phyloP scores from a whole-genome alignment of 345 rosid species.

The Lepidium didymum region DNA sequence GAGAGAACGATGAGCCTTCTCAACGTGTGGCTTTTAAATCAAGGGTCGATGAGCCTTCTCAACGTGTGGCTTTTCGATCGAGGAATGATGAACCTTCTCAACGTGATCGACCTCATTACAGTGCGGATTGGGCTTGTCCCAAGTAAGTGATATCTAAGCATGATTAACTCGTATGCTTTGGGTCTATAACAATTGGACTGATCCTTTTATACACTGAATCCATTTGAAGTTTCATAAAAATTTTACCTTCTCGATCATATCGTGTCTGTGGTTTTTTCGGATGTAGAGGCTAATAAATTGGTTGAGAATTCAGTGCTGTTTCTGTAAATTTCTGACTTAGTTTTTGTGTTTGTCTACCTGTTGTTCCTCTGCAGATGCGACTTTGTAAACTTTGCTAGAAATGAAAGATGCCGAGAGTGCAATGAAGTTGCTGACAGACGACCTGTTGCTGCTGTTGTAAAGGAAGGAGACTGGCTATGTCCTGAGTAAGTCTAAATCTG shows the following conservation, averaged over 20 bases:
- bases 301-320: not conserved
- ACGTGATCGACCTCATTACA: slow-evolving; percentile 23
- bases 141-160: slow-evolving; percentile 47
- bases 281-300: not conserved
- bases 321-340: not conserved
- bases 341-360: not conserved
- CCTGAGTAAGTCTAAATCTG: slow-evolving; percentile 40
- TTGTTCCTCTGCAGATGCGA: slow-evolving; percentile 45
- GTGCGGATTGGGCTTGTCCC: slow-evolving; percentile 74
- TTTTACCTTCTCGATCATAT: not conserved
- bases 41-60: not conserved
- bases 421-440: slow-evolving; percentile 45
- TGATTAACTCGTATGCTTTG: not conserved
- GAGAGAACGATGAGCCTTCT: not conserved
- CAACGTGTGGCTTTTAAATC: not conserved
- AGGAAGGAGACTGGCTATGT: slow-evolving; percentile 84
- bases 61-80: not conserved
- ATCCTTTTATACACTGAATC: not conserved
- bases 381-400: slow-evolving; percentile 65
- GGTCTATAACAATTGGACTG: not conserved
- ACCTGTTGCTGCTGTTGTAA: slow-evolving; percentile 35
- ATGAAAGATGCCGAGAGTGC: slow-evolving; percentile 56
- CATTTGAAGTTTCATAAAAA: not conserved
- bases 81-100: slow-evolving; percentile 21
- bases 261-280: too few species aligned